Conservation (phyloP, 2,329 filamentous ascomycete species). For the Alternaria triticimaculans region DNA sequence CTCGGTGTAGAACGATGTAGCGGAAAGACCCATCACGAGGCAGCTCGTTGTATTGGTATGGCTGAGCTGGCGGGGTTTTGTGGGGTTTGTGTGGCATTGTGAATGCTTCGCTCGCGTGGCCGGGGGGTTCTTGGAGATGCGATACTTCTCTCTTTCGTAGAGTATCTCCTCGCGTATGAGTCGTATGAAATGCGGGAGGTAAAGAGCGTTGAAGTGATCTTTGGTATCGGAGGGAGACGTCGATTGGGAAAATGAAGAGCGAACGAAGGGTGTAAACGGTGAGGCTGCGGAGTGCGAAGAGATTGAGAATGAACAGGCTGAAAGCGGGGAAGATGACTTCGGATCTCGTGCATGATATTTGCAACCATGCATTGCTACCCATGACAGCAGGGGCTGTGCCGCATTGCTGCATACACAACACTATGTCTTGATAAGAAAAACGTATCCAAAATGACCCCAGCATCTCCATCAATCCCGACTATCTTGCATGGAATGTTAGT, state of each 20-base stretch:
- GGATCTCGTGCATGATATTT: not conserved
- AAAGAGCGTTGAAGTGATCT: not conserved
- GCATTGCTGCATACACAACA: not conserved
- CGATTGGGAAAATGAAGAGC: not conserved
- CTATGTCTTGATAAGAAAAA: not conserved
- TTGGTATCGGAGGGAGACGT: not conserved
- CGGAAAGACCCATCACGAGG: conserved; percentile 5
- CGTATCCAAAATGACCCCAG: not conserved
- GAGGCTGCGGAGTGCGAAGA: not conserved
- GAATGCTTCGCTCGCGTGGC: not conserved
- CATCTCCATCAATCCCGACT: not conserved
- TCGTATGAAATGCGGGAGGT: no score
- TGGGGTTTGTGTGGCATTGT: not conserved
- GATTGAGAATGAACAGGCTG: not conserved
- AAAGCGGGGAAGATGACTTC: not conserved
- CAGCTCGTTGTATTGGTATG: conserved; percentile 9
- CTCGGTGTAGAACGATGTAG: conserved; percentile 5
- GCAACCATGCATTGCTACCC: not conserved
- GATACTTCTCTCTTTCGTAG: no score
- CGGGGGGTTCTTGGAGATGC: no score
- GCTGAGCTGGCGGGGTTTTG: not conserved
- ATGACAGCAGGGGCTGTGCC: not conserved
- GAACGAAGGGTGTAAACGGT: not conserved
- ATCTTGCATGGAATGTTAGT: not conserved
- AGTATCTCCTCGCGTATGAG: no score